Evolutionary conservation across 768 basidiomycete species (phyloP).

Genomic region (Amanita rubescens): DNA sequence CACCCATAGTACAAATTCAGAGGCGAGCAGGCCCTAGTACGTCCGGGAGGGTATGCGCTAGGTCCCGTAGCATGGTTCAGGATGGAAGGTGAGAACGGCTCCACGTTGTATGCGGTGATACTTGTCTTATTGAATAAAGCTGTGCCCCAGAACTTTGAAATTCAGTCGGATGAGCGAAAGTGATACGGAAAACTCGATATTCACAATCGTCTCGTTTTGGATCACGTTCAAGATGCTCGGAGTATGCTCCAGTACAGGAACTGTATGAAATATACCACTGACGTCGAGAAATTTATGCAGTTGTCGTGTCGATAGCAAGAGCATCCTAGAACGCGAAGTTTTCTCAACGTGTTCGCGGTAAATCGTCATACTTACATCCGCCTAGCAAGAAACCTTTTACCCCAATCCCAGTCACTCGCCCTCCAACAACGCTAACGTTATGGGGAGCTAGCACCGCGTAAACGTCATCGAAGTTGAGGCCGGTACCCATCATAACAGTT

Average conservation of each 20-base stretch:
- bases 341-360: too few species aligned
- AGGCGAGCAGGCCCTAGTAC: slow-evolving; percentile 18
- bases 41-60: slow-evolving; percentile 38
- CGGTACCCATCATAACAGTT: slow-evolving; percentile 24
- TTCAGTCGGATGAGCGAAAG: not conserved
- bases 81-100: slow-evolving; percentile 35
- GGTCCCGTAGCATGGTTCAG: slow-evolving; percentile 27
- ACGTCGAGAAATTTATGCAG: slow-evolving; percentile 23
- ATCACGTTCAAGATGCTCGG: slow-evolving; percentile 24
- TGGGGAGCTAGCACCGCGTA: slow-evolving; percentile 34
- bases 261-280: slow-evolving; percentile 26
- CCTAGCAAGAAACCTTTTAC: slow-evolving; percentile 42
- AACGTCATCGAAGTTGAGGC: slow-evolving; percentile 44
- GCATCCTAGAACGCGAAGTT: too few species aligned
- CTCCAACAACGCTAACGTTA: slow-evolving; percentile 41
- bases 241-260: slow-evolving; percentile 26
- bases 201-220: slow-evolving; percentile 28
- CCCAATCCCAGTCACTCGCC: slow-evolving; percentile 39
- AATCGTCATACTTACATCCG: slow-evolving; percentile 35
- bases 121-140: not conserved
- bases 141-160: not conserved
- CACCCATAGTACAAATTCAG: slow-evolving; percentile 21
- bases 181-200: too few species aligned
- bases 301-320: slow-evolving; percentile 39
- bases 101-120: slow-evolving; percentile 29